Base-by-base conservation (phyloP, 192 early-diverging fungal species). In the Lobosporangium transversale region DNA sequence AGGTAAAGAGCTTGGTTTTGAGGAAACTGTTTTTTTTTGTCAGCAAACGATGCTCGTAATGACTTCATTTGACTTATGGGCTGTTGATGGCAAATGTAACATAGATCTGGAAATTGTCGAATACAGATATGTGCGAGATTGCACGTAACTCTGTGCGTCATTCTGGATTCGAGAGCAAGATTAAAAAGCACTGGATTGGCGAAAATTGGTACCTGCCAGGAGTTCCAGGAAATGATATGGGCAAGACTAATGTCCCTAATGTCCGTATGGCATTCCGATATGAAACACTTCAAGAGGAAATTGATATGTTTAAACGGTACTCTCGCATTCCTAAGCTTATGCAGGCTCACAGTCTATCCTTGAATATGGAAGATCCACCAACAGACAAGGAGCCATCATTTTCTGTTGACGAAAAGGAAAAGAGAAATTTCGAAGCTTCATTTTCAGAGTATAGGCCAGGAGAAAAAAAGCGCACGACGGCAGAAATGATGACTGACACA, bases 161-260 rank as follows among this genome's bases (percentile, higher is more conserved):
- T 69, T 92, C 90, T 81, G 96, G 96, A 4, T 98, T 91, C 84
- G 96, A 98, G 68, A 85, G 88, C 45, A 81, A 87, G 54, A 82
- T 95, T 66, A 98, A 97, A 85, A 87, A 89, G 30, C 93, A 92
- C 56, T 98, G 95, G 94, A 80, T 98, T 8, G 97, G 97, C 18
- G 81, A 89, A 14, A 67, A 83, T 15, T 97, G 91, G 82, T 66
- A 87, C 56, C 67, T 89, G 42, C 89, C 94, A 7, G 94, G 95
- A 1, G 88, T 90, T 27, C 87, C 82, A 23, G 89, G 89, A 17
- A 94, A 95, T 50, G 93, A 93, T 58, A 94, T 97, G 63, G 87
- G 91, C 45, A 95, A 93, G 80, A 95, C 95, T 37, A 98, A 98
- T 61, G 94, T 97, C 17, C 94, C 97, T 12, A 86, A 92, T 69